Conservation (phyloP, 192 early-diverging fungal species). For the Oehlia diaphana region DNA sequence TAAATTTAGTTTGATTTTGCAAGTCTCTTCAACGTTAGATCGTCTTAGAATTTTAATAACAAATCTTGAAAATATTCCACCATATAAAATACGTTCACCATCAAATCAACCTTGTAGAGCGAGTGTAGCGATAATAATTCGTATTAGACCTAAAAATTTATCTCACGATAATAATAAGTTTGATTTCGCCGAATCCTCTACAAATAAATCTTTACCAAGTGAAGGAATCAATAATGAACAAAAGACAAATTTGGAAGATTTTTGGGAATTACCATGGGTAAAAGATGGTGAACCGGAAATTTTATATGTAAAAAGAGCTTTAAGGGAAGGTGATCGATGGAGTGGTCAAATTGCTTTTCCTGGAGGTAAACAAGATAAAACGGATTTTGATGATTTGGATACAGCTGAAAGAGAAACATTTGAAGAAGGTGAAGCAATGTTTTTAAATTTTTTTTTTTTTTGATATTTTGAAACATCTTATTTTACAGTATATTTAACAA, state of each 20-base stretch:
- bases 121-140: constrained; percentile 44
- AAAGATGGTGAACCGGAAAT: constrained; percentile 41
- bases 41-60: constrained; percentile 17
- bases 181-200: not conserved
- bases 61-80: constrained; percentile 28
- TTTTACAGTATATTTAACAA: not conserved
- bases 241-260: constrained; percentile 34
- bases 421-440: constrained; percentile 31
- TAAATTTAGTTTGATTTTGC: not conserved
- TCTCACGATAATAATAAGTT: not conserved
- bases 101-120: constrained; percentile 41
- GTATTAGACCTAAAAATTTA: constrained; percentile 35
- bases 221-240: constrained; percentile 3
- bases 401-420: constrained; percentile 44
- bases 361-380: constrained; percentile 43
- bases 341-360: constrained; percentile 49
- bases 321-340: constrained; percentile 50
- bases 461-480: not conserved
- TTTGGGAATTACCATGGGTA: constrained; percentile 44
- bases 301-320: constrained; percentile 43
- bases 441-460: not conserved
- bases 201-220: not conserved
- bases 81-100: constrained; percentile 37
- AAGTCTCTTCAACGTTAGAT: not conserved
- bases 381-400: constrained; percentile 44